Conservation (phyloP, 345 rosid genomes). For the Brassica cretica region DNA sequence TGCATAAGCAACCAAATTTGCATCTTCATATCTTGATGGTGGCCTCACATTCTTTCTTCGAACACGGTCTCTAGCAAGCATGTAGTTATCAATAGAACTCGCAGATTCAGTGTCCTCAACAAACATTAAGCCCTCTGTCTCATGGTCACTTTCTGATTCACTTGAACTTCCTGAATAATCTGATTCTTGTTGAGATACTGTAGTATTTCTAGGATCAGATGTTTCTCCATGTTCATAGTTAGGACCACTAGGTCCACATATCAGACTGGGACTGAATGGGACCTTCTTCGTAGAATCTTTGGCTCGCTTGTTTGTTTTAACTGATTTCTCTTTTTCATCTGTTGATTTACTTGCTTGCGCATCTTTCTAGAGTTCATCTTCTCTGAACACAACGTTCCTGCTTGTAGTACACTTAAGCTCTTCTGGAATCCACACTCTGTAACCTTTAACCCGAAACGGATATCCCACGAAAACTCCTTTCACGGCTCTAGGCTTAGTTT, state of each 20-base stretch:
- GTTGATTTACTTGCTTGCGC: too few species aligned
- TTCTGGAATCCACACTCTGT: too few species aligned
- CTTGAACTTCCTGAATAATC: neutral
- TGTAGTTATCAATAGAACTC: neutral
- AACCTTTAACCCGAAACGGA: too few species aligned
- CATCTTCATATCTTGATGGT: neutral
- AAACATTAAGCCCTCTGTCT: neutral
- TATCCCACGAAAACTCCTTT: too few species aligned
- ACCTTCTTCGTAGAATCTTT: neutral
- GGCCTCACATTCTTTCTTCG: neutral
- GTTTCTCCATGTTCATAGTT: neutral
- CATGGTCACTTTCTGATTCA: neutral
- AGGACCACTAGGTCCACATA: neutral
- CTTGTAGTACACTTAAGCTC: too few species aligned
- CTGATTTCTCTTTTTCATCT: too few species aligned
- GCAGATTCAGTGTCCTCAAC: neutral
- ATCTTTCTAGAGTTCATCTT: too few species aligned
- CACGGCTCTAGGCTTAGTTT: too few species aligned
- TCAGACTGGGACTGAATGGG: neutral
- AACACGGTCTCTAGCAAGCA: neutral
- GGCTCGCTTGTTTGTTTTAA: too few species aligned
- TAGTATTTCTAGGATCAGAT: neutral
- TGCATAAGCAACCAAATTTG: neutral
- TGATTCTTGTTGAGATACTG: neutral
- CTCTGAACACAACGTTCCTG: too few species aligned